These are phyloP conservation scores for Coniochaeta sp. DNA, from an alignment of 2,329 filamentous ascomycete genomes.

Conservation along the genomic window DNA sequence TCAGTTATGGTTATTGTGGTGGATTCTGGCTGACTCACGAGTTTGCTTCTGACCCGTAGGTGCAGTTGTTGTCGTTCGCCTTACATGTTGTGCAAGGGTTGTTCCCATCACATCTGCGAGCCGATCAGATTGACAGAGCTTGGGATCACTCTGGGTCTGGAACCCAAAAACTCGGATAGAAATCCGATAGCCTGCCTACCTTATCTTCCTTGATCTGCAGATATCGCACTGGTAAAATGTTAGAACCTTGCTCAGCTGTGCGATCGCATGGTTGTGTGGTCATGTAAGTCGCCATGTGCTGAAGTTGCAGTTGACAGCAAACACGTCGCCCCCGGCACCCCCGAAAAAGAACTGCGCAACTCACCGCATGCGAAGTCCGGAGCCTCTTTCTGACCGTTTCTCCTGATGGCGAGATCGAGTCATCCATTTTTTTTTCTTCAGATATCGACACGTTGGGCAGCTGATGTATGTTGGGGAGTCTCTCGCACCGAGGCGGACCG, in stretches of 20 bases:
- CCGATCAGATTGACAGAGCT: conserved; percentile 3
- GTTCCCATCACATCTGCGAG: conserved; percentile 36
- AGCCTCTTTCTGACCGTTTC: conserved; percentile 30
- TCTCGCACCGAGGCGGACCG: conserved; percentile 2
- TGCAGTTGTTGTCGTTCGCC: conserved; percentile 28
- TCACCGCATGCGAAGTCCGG: conserved; percentile 33
- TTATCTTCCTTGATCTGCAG: conserved; percentile 39
- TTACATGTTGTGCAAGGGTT: conserved; percentile 34
- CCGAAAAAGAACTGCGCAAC: conserved; percentile 7
- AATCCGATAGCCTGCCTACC: conserved; percentile 20
- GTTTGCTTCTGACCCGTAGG: conserved; percentile 34
- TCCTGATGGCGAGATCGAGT: conserved; percentile 3
- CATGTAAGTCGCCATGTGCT: background rate
- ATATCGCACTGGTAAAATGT: conserved; percentile 32
- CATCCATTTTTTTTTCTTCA: background rate
- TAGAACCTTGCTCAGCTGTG: background rate
- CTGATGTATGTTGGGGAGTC: background rate
- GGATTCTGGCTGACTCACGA: conserved; percentile 24
- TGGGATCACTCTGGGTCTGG: background rate
- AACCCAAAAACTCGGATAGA: background rate
- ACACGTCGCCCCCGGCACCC: background rate
- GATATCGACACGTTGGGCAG: background rate
- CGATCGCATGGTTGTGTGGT: background rate
- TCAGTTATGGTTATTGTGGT: background rate
- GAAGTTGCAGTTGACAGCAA: background rate